Percentiles rank a stretch among this genome's conserved stretches.
Evolutionary conservation across 805 yeast species (phyloP).

Genomic region (Kluyveromyces siamensis): DNA sequence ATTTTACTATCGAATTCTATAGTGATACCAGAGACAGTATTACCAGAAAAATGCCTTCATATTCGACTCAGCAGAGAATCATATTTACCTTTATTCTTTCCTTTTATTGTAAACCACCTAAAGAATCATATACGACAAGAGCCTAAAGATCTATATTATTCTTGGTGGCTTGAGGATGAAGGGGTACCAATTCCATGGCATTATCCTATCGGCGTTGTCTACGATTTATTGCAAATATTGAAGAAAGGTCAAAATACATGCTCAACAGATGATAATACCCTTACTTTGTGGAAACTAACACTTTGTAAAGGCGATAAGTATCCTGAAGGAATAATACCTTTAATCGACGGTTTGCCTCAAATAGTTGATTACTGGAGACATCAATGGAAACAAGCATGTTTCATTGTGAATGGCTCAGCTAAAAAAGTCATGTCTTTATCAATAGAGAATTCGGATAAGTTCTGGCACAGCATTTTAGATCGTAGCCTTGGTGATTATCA

Average conservation of each 20-base stretch:
- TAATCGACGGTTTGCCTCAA: constrained; percentile 27
- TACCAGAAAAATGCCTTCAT: constrained; percentile 6
- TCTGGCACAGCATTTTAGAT: constrained; percentile 46
- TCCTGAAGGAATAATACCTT: constrained; percentile 40
- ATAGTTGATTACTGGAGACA: constrained; percentile 52
- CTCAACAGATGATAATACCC: constrained; percentile 6
- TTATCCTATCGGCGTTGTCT: constrained; percentile 61
- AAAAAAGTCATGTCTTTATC: constrained; percentile 74
- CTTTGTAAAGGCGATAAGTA: constrained; percentile 32
- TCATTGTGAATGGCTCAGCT: constrained; percentile 65
- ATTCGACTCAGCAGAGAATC: constrained; percentile 35
- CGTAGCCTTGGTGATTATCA: constrained; percentile 15
- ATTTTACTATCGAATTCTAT: constrained; percentile 13
- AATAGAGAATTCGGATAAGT: constrained; percentile 43
- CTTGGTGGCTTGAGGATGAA: constrained; percentile 63
- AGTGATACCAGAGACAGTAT: background rate
- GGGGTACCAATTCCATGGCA: constrained; percentile 67
- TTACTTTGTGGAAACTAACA: constrained; percentile 39
- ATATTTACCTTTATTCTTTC: constrained; percentile 40
- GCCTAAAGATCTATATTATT: constrained; percentile 11
- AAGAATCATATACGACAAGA: constrained; percentile 13
- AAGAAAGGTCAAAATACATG: constrained; percentile 19
- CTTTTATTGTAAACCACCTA: constrained; percentile 33
- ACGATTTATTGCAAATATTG: constrained; percentile 42
- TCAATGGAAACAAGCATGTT: constrained; percentile 75